Percentiles rank a stretch among this genome's conserved stretches.
Conservation (phyloP, 495 filamentous ascomycete species). For the Aspergillus kassunensis region DNA sequence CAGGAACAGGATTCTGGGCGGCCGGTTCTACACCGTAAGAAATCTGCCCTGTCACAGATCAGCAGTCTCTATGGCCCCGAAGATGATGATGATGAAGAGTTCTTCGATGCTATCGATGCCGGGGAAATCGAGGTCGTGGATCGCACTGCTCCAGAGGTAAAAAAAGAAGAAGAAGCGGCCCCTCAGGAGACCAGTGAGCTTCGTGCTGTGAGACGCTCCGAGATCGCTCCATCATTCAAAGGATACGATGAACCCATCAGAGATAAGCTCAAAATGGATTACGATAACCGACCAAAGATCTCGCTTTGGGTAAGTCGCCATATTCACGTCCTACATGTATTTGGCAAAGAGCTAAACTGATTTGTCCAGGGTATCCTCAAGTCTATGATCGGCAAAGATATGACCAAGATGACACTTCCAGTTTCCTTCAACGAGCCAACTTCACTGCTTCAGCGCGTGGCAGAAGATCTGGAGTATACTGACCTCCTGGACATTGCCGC, state of each 20-base stretch:
- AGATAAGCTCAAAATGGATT: conserved; percentile 78
- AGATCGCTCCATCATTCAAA: conserved; percentile 73
- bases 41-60: conserved; percentile 30
- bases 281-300: conserved; percentile 88
- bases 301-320: conserved; percentile 78
- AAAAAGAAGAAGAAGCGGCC: conserved; percentile 43
- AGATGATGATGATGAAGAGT: conserved; percentile 82
- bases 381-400: conserved; percentile 99
- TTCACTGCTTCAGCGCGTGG: conserved; percentile 90
- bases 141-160: conserved; percentile 43
- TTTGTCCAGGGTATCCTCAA: conserved; percentile 80
- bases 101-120: conserved; percentile 94
- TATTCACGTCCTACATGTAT: neutral
- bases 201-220: conserved; percentile 44
- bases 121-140: conserved; percentile 79
- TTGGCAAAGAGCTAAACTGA: conserved; percentile 25
- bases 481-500: conserved; percentile 89
- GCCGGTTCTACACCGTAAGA: conserved; percentile 21
- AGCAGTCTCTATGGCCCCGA: conserved; percentile 68
- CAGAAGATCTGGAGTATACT: conserved; percentile 96
- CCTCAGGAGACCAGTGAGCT: conserved; percentile 43
- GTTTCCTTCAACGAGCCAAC: conserved; percentile 99
- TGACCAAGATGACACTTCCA: conserved; percentile 99
- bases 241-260: conserved; percentile 89
- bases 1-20: conserved; percentile 7